Base-by-base conservation (phyloP, 768 basidiomycete species). In the Hypholoma sublateritium region DNA sequence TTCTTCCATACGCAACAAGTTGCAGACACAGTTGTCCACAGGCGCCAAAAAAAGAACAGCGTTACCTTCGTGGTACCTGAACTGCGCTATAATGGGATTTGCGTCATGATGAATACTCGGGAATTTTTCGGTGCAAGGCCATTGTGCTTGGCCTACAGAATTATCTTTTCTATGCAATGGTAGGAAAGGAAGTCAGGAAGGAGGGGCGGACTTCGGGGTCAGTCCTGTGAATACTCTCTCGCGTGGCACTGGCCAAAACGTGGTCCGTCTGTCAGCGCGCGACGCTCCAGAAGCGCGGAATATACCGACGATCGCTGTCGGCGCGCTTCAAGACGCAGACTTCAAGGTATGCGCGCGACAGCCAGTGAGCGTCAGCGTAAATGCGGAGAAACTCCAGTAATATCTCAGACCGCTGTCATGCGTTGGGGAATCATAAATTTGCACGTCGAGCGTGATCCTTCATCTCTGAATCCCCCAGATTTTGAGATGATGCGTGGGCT, bases 191-290 rank as follows among this genome's bases (percentile, higher is more conserved):
- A 13, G n/a, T 53, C 35, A 28, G 43, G 32, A 53, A 41, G 21
- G 21, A 25, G 16, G 28, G 35, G 22, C 50, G 37, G 37, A 41
- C 36, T 21, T 36, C 53, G 53, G 43, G 13, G 19, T 12, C 34
- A 53, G 44, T 53, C 43, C 43, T 32, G 17, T 24, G 45, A 53
- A 53, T 45, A 34, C 13, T 44, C 21, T 21, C 53, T 53, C 53
- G 53, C 53, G 53, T 53, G 53, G 53, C 53, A 17, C 36, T 11
- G 17, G 28, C 28, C 51, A 53, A 53, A 53, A 53, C 53, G 53
- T 53, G 53, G 53, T 53, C 39, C 25, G 17, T 36, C 42, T 53
- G 53, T 34, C 53, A 43, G 39, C 14, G 28, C 48, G 28, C 34
- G 34, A 12, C 11, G 25, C 28, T 5, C 17, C 4, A 45, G 43